phyloP scores from a whole-genome alignment of 1,284 basidiomycete species.

The Erythrobasidium hasegawianum region DNA sequence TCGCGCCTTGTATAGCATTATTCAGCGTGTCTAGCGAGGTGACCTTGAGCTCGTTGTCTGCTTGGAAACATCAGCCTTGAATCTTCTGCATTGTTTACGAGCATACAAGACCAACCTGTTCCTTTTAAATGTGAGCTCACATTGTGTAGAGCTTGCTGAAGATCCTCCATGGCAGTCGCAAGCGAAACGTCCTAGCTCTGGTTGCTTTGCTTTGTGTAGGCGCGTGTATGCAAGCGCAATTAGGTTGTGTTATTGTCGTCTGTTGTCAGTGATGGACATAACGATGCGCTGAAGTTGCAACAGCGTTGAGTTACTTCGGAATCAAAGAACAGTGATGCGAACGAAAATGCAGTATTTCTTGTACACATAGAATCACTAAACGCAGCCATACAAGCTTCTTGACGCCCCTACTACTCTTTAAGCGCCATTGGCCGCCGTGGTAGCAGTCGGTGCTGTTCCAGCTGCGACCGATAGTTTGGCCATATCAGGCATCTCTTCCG shows the following conservation, averaged over 20 bases:
- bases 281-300: no score
- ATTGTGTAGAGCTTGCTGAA: conserved; percentile 16
- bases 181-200: no score
- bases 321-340: no score
- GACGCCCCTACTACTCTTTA: no score
- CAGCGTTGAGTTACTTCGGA: no score
- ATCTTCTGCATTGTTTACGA: background rate
- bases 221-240: no score
- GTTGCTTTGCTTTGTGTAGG: no score
- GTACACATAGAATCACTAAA: no score
- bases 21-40: conserved; percentile 15
- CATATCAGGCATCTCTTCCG: conserved; percentile 51
- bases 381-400: no score
- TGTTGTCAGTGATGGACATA: no score
- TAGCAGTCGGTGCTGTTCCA: background rate
- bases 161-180: conserved; percentile 25
- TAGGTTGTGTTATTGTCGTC: no score
- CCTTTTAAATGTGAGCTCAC: conserved; percentile 24
- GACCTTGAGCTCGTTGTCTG: conserved; percentile 31
- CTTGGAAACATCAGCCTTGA: background rate
- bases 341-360: no score
- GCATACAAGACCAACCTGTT: conserved; percentile 6
- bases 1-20: background rate
- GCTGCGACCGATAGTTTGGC: conserved; percentile 37
- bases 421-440: conserved; percentile 24